Evolutionary conservation across 176 grass and related monocot genomes (phyloP), one percentile per base, ranked within the genome.

Genomic region (Canna indica): DNA sequence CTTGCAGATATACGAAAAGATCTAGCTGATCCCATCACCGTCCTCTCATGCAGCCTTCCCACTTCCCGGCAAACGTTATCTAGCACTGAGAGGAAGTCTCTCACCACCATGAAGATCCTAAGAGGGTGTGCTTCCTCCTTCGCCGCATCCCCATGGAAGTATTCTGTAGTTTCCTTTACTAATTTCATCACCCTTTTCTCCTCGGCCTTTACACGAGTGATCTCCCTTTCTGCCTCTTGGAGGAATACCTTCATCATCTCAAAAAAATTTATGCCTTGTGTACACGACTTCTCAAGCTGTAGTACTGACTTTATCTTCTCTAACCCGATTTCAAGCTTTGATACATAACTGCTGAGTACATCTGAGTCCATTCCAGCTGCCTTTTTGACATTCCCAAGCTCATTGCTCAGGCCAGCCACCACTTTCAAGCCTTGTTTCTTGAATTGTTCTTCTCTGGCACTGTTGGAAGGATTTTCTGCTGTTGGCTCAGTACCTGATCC

Each of bases 31-130:
- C 94, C 89, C 27, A 88, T 42, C 39, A 88, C 73, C 0, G 82
- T 87, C 77, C 94, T 87, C 72, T 93, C 94, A 60, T 93, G 89
- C 78, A 99, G 83, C 71, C 84, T 80, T 3, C 89, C 82, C 26
- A 99, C 94, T 72, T 99, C 89, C 84, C 82, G 93, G 76, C 94
- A 99, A 7, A 99, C 94, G 53, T 90, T 85, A 84, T 99, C 94
- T 60, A 99, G 67, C 22, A 78, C 80, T n/a, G 83, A 81, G 22
- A 99, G 76, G 78, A 99, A 93, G 70, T 99, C 94, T 53, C 94
- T 83, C 58, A 99, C 94, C 77, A 99, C 94, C 94, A 93, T 87
- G 84, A 99, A 99, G 69, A 99, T 99, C 73, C 94, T 84, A 67
- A 99, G 78, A 46, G 94, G 94, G 73, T 93, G 94, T 0, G 89